These are phyloP conservation scores for Fraxinus anomala DNA, from an alignment of 257 asterid genomes.

Conservation along the genomic window DNA sequence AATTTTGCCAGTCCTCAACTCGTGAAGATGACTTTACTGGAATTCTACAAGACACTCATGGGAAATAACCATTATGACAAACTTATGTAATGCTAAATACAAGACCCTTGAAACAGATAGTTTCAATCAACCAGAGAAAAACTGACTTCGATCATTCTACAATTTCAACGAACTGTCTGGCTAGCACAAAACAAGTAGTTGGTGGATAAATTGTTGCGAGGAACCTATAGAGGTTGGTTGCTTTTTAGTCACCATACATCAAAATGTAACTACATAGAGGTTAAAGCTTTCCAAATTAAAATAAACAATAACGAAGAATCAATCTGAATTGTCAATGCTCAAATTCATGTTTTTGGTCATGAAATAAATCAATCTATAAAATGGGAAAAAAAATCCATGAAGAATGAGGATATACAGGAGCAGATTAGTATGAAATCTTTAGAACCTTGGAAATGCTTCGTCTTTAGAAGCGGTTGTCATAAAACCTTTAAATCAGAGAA, in stretches of 20 bases:
- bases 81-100: constrained; percentile 6
- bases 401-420: constrained; percentile 1
- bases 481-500: not conserved
- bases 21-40: not conserved
- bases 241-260: not conserved
- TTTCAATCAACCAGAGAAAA: constrained; percentile 19
- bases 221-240: constrained; percentile 2
- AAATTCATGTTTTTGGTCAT: not conserved
- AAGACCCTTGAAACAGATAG: constrained; percentile 3
- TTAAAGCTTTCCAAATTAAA: not conserved
- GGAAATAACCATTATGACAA: not conserved
- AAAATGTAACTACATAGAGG: constrained; percentile 10
- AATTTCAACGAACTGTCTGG: constrained; percentile 7
- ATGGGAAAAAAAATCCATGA: not conserved
- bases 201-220: not conserved
- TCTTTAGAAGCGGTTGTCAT: not conserved
- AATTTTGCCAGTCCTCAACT: not conserved
- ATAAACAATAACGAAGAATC: constrained; percentile 1
- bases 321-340: not conserved
- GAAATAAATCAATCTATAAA: not conserved
- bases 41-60: not conserved
- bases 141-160: constrained; percentile 9
- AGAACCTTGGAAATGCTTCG: not conserved
- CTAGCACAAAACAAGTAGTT: not conserved
- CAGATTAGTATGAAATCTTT: not conserved